These are phyloP conservation scores for Kluyveromyces sp. DNA, from an alignment of 1,139 yeast species.

Conservation along the genomic window DNA sequence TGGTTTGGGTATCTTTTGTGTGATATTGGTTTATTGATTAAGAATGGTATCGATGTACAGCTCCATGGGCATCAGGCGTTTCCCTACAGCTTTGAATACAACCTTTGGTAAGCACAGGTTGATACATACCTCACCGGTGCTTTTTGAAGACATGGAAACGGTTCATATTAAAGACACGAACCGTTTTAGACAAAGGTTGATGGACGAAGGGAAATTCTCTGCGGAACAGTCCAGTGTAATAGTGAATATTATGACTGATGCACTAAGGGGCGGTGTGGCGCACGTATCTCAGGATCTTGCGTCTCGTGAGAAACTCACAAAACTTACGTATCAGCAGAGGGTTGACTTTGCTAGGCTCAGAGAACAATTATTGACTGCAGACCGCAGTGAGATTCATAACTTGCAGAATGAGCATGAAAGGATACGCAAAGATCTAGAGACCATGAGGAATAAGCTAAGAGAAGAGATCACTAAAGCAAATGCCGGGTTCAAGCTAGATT, in stretches of 20 bases:
- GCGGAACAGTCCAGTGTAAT: conserved; percentile 77
- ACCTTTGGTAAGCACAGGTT: conserved; percentile 4
- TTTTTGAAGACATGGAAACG: conserved; percentile 18
- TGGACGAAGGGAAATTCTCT: conserved; percentile 66
- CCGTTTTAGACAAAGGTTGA: conserved; percentile 21
- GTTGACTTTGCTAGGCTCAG: conserved; percentile 92
- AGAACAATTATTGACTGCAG: conserved; percentile 84
- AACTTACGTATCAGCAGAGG: conserved; percentile 88
- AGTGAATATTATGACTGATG: conserved; percentile 63
- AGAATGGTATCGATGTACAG: too few species aligned
- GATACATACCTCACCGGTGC: conserved; percentile 12
- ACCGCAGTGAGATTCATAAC: conserved; percentile 74
- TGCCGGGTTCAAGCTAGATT: conserved; percentile 83
- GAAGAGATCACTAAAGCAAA: conserved; percentile 89
- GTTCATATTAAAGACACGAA: conserved; percentile 28
- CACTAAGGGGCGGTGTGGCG: conserved; percentile 75
- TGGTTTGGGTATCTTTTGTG: too few species aligned
- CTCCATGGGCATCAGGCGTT: background rate
- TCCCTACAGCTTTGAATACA: background rate
- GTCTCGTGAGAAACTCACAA: conserved; percentile 70
- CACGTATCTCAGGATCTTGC: conserved; percentile 72
- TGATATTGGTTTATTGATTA: too few species aligned
- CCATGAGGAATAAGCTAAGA: conserved; percentile 71
- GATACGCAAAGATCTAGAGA: conserved; percentile 76
- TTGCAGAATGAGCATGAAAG: conserved; percentile 85